phyloP scores from a whole-genome alignment of 495 filamentous ascomycete genomes.

The Aspergillus saccharolyticus region DNA sequence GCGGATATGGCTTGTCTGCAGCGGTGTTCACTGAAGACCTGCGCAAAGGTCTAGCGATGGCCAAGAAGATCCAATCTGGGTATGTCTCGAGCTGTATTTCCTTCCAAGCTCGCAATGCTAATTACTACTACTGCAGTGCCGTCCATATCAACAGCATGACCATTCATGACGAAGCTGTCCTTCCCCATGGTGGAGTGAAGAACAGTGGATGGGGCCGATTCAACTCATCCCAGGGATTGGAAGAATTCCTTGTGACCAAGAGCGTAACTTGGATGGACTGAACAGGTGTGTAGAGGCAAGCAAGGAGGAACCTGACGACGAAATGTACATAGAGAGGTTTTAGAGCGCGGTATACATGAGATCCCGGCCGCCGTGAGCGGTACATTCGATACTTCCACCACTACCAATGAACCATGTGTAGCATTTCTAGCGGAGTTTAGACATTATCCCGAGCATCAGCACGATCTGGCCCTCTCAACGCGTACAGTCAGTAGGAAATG shows the following conservation, averaged over 20 bases:
- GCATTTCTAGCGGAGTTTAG: not conserved
- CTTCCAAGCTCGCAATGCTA: not conserved
- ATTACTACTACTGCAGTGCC: slow-evolving; percentile 32
- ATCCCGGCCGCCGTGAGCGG: not conserved
- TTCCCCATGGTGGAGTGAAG: slow-evolving; percentile 85
- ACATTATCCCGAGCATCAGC: not conserved
- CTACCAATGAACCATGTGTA: not conserved
- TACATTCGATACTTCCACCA: not conserved
- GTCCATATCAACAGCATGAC: slow-evolving; percentile 90
- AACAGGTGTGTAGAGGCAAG: not conserved
- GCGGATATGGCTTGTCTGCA: slow-evolving; percentile 44
- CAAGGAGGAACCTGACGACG: not conserved
- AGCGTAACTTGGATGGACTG: slow-evolving; percentile 66
- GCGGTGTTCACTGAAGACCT: slow-evolving; percentile 46
- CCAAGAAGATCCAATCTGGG: slow-evolving; percentile 43
- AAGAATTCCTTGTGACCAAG: slow-evolving; percentile 80
- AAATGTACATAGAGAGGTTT: not conserved
- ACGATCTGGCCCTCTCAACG: not conserved
- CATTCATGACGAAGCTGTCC: slow-evolving; percentile 71
- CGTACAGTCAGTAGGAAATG: not conserved
- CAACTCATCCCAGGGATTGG: slow-evolving; percentile 48
- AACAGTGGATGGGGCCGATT: slow-evolving; percentile 73
- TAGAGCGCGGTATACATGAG: not conserved
- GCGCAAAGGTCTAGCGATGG: slow-evolving; percentile 38
- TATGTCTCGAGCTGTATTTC: slow-evolving; percentile 16